Evolutionary conservation across 1,139 yeast species (phyloP).

Genomic region (Suhomyces kunorum): DNA sequence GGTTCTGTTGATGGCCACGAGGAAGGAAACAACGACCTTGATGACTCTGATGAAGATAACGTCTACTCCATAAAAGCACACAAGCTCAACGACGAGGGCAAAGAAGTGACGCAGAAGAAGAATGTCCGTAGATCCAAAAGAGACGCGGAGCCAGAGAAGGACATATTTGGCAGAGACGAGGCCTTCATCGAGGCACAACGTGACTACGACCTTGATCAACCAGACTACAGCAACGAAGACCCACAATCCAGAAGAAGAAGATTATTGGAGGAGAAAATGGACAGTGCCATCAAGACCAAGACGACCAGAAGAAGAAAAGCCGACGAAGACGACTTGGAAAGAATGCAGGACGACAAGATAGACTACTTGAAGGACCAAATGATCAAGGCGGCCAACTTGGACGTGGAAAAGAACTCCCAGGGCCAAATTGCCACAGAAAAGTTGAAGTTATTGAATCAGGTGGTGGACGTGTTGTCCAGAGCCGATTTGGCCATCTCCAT

Average conservation of each 20-base stretch:
- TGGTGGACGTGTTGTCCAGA: slow-evolving; percentile 71
- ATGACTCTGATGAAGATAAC: slow-evolving; percentile 21
- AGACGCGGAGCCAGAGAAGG: slow-evolving; percentile 12
- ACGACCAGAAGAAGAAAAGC: slow-evolving; percentile 60
- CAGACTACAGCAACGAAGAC: slow-evolving; percentile 38
- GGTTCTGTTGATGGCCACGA: slow-evolving; percentile 1
- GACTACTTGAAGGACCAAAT: slow-evolving; percentile 80
- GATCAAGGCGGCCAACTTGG: slow-evolving; percentile 91
- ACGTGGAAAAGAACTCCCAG: slow-evolving; percentile 78
- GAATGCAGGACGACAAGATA: slow-evolving; percentile 91
- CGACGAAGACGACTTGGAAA: slow-evolving; percentile 90
- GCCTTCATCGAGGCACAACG: slow-evolving; percentile 6
- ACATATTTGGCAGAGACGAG: slow-evolving; percentile 15
- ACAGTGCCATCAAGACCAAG: slow-evolving; percentile 69
- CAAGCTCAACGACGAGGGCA: slow-evolving; percentile 23
- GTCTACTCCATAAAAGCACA: slow-evolving; percentile 37
- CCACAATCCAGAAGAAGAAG: slow-evolving; percentile 63
- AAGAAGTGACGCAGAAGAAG: slow-evolving; percentile 41
- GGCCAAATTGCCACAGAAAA: slow-evolving; percentile 85
- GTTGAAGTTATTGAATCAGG: slow-evolving; percentile 77
- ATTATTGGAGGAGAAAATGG: slow-evolving; percentile 78
- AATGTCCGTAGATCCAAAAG: slow-evolving; percentile 31
- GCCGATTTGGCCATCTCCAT: slow-evolving; percentile 89
- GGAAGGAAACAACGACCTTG: not conserved
- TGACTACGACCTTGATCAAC: slow-evolving; percentile 15